Base-by-base conservation (phyloP, 2,329 filamentous ascomycete genomes). In the Periconia macrospinosa region DNA sequence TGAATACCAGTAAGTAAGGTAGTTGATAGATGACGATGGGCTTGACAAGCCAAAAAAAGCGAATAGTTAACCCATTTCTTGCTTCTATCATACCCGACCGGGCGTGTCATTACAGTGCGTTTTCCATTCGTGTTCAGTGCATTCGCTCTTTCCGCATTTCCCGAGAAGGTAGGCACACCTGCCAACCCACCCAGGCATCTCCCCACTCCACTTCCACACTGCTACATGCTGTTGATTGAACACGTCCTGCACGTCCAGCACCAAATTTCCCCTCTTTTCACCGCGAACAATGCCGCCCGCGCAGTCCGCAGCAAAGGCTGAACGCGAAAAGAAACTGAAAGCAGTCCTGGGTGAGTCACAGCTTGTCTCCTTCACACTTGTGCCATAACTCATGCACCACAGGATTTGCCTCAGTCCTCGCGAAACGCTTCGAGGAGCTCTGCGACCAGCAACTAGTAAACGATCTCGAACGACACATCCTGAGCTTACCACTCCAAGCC, bases 381-480 rank as follows among this genome's bases (percentile, higher is more conserved):
- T 27, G 1, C 27, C 20, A 1, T 23, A 15, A 42, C 59, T 67
- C 18, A 67, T 57, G 45, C 19, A 30, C 37, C 47, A 20, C 49
- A 75, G 73, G 62, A 19, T 76, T 75, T 53, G 69, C 71, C 13
- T 59, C 63, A 37, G 60, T 18, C 6, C 62, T 75, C 52, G 35
- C 52, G 23, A 55, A 55, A 19, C 68, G 68, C 44, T 48, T 73
- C 49, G 53, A 63, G 14, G 41, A 51, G 11, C 41, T 51, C 8
- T 45, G 30, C 19, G 65, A 70, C 40, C 20, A 57, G 11, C 54
- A 66, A 1, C 58, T 73, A 1, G 47, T 68, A 13, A 60, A 66
- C 15, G 63, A 75, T 2, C 67, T 83, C 0, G 67, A 73, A 30
- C 52, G 66, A 1, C 75, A 82, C 17, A 70, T 83, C 27, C 71